Percentiles rank a stretch among this genome's conserved stretches.
phyloP scores from a whole-genome alignment of 495 filamentous ascomycete genomes.

The Tuber umbilicatum region DNA sequence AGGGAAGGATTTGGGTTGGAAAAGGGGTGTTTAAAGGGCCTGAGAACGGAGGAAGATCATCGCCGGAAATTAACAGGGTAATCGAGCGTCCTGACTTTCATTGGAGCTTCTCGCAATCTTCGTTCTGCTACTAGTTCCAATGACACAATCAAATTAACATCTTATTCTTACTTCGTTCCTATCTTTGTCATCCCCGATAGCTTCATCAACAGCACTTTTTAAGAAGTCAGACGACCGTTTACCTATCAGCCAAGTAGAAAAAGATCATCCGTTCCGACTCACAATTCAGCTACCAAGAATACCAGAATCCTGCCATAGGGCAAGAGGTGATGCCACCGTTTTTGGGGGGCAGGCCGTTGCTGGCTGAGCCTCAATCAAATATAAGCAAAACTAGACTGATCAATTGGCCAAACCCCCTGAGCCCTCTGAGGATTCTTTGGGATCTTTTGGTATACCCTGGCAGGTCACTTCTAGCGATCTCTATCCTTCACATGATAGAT shows the following conservation, averaged over 20 bases:
- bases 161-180: not conserved
- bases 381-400: not conserved
- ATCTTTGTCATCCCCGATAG: not conserved
- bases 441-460: not conserved
- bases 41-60: not conserved
- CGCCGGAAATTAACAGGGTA: not conserved
- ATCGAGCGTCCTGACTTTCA: not conserved
- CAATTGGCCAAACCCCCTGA: not conserved
- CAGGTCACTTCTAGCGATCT: not conserved
- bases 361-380: not conserved
- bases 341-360: not conserved
- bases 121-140: not conserved
- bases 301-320: not conserved
- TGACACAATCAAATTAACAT: not conserved
- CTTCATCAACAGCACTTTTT: not conserved
- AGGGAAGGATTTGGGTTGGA: not conserved
- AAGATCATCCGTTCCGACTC: not conserved
- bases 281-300: not conserved
- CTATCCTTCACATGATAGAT: too few relatives aligned
- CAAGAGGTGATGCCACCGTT: not conserved
- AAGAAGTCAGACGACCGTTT: not conserved
- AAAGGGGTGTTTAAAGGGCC: not conserved
- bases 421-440: not conserved
- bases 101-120: not conserved
- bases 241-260: not conserved